phyloP scores from a whole-genome alignment of 805 yeast species.

The Huiozyma sinensis region DNA sequence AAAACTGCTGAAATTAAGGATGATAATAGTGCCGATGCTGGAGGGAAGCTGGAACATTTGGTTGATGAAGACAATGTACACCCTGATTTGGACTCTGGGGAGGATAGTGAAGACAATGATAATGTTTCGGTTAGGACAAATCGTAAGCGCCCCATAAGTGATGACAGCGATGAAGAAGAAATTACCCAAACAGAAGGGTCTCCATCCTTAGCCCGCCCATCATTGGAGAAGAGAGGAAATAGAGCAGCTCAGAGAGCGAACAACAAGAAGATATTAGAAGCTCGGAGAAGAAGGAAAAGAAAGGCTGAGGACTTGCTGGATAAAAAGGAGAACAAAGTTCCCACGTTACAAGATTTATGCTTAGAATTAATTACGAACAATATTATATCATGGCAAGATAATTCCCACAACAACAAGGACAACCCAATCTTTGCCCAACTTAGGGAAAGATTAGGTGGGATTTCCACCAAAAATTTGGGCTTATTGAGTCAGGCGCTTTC shows the following conservation, averaged over 20 bases:
- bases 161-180: conserved; percentile 27
- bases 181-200: conserved; percentile 5
- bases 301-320: conserved; percentile 79
- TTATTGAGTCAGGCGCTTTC: conserved; percentile 70
- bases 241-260: conserved; percentile 31
- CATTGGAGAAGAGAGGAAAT: background rate
- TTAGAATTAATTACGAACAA: conserved; percentile 50
- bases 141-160: conserved; percentile 2
- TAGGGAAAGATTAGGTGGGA: conserved; percentile 73
- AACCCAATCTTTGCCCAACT: conserved; percentile 13
- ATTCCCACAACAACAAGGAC: conserved; percentile 7
- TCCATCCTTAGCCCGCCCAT: background rate
- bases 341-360: conserved; percentile 75
- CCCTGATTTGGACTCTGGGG: background rate
- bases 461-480: conserved; percentile 61
- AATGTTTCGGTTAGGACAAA: conserved; percentile 5
- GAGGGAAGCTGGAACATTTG: background rate
- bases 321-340: conserved; percentile 47
- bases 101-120: conserved; percentile 15
- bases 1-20: background rate
- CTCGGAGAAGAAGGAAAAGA: conserved; percentile 64
- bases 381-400: conserved; percentile 17
- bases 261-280: conserved; percentile 38
- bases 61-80: background rate
- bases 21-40: background rate